These are phyloP conservation scores for Phylloporus sp. DNA, from an alignment of 768 basidiomycete species.

Conservation along the genomic window DNA sequence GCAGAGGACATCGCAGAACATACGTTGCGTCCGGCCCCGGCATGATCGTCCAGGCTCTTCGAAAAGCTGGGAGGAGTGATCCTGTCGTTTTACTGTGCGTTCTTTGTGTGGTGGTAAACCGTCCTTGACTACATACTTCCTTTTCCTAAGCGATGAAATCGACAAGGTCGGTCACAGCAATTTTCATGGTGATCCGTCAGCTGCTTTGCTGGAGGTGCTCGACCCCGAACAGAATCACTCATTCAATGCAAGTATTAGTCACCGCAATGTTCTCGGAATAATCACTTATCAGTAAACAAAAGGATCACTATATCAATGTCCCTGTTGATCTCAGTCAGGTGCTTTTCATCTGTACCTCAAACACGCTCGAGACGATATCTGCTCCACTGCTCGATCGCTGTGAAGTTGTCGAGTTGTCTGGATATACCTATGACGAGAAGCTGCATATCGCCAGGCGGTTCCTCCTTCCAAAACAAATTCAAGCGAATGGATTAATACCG, in stretches of 20 bases:
- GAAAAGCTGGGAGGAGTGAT: conserved; percentile 77
- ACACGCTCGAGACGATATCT: conserved; percentile 84
- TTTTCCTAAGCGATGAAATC: conserved; percentile 61
- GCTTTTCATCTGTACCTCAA: conserved; percentile 90
- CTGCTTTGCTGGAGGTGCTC: conserved; percentile 85
- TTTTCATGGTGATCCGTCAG: conserved; percentile 89
- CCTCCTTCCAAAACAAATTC: conserved; percentile 84
- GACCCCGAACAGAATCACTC: conserved; percentile 91
- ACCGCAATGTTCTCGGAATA: background rate
- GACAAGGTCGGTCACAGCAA: conserved; percentile 87
- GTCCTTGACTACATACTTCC: background rate
- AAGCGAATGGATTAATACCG: conserved; percentile 65
- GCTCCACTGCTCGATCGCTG: conserved; percentile 86
- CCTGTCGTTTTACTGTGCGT: conserved; percentile 68
- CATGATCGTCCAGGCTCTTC: conserved; percentile 77
- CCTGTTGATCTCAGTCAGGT: conserved; percentile 86
- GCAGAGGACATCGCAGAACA: conserved; percentile 65
- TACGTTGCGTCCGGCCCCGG: conserved; percentile 91
- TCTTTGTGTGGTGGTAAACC: background rate
- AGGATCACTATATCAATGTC: conserved; percentile 91
- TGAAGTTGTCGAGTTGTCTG: conserved; percentile 79
- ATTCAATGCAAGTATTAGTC: conserved; percentile 52
- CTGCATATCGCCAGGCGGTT: conserved; percentile 82
- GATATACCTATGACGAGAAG: conserved; percentile 89
- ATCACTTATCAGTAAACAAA: conserved; percentile 4